Conservation (phyloP, 306 rosid species). For the Hippophae tibetana region DNA sequence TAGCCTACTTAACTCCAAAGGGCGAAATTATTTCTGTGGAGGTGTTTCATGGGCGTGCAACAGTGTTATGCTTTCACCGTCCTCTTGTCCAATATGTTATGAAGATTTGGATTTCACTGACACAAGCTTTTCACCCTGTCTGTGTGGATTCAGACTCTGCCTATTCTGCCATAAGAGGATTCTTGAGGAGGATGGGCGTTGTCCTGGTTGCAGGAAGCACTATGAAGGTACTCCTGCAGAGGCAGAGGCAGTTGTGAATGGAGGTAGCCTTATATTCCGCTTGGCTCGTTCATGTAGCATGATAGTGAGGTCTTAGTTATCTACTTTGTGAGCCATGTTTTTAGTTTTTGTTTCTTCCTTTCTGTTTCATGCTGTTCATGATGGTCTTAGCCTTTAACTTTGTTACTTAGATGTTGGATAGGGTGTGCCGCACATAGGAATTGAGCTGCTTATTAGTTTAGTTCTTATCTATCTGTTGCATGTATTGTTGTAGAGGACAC, state of each 20-base stretch:
- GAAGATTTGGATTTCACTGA: slow-evolving; percentile 93
- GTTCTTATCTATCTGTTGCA: slow-evolving; percentile 53
- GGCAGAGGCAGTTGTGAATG: slow-evolving; percentile 51
- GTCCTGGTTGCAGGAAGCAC: slow-evolving; percentile 96
- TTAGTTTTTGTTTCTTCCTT: slow-evolving; percentile 26
- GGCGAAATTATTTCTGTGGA: slow-evolving; percentile 36
- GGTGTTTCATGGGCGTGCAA: slow-evolving; percentile 45
- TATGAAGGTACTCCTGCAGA: slow-evolving; percentile 49
- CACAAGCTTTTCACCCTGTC: slow-evolving; percentile 75
- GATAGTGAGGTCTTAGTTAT: slow-evolving; percentile 62
- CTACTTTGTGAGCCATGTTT: slow-evolving; percentile 32
- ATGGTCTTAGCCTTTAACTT: slow-evolving; percentile 43
- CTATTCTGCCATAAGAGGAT: slow-evolving; percentile 98
- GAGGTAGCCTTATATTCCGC: slow-evolving; percentile 50
- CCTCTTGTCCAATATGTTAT: slow-evolving; percentile 80
- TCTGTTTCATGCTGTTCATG: slow-evolving; percentile 31
- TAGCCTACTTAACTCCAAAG: slow-evolving; percentile 52
- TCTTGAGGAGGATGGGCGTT: slow-evolving; percentile 82
- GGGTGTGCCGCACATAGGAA: slow-evolving; percentile 44
- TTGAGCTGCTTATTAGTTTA: slow-evolving; percentile 40
- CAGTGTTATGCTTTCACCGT: slow-evolving; percentile 31
- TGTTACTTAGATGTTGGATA: slow-evolving; percentile 38
- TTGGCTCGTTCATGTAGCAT: slow-evolving; percentile 80
- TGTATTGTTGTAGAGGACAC: slow-evolving; percentile 60
- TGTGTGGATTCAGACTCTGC: slow-evolving; percentile 88